Evolutionary conservation across 371 early-diverging fungal genomes (phyloP).

Genomic region (Mucor mucedo): DNA sequence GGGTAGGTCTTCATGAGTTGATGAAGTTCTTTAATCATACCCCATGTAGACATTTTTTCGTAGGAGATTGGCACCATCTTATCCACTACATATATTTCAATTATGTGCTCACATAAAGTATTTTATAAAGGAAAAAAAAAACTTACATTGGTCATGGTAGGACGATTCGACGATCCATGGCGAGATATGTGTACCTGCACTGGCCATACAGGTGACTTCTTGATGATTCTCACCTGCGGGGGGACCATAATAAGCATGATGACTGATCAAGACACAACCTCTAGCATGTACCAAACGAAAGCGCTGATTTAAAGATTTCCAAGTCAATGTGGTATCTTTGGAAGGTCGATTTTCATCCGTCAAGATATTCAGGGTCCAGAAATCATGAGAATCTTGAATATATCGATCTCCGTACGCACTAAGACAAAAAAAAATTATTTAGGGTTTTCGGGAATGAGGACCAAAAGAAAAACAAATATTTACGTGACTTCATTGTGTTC

Average conservation of each 20-base stretch:
- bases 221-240: slow-evolving; percentile 68
- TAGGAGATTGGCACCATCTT: slow-evolving; percentile 13
- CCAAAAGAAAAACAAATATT: not conserved
- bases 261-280: slow-evolving; percentile 41
- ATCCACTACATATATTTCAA: slow-evolving; percentile 13
- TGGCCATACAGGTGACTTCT: slow-evolving; percentile 85
- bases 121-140: not conserved
- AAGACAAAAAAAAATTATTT: not conserved
- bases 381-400: slow-evolving; percentile 30
- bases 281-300: slow-evolving; percentile 74
- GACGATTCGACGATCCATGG: slow-evolving; percentile 65
- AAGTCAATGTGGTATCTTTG: slow-evolving; percentile 26
- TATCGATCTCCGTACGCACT: slow-evolving; percentile 41
- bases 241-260: slow-evolving; percentile 24
- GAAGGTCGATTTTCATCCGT: slow-evolving; percentile 22
- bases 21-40: slow-evolving; percentile 39
- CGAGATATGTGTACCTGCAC: slow-evolving; percentile 58
- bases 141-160: slow-evolving; percentile 37
- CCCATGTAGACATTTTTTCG: slow-evolving; percentile 13
- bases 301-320: slow-evolving; percentile 37
- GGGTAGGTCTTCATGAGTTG: slow-evolving; percentile 33
- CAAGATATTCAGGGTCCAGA: slow-evolving; percentile 35
- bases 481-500: slow-evolving; percentile 49
- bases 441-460: not conserved
- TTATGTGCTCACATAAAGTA: not conserved